These are phyloP conservation scores for Thecamonas trahens DNA, from an alignment of 78 protist genomes.

Conservation along the genomic window DNA sequence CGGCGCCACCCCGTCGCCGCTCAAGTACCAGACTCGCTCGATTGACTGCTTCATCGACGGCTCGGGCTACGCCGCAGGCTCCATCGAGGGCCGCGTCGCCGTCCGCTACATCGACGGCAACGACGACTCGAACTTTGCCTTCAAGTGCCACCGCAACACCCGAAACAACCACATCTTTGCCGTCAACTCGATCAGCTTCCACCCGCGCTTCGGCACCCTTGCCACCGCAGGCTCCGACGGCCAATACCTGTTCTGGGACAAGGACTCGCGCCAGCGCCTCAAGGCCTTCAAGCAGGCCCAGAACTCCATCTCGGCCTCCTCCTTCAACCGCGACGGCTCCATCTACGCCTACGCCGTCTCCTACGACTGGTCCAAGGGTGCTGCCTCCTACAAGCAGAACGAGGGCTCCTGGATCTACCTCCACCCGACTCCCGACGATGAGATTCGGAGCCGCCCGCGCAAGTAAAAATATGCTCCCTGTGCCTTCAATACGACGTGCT, in stretches of 20 bases:
- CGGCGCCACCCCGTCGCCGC: conserved; percentile 51
- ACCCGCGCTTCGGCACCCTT: conserved; percentile 74
- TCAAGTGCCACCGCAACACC: conserved; percentile 85
- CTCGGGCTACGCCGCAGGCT: conserved; percentile 78
- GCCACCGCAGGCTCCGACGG: conserved; percentile 89
- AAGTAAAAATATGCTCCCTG: too few species aligned
- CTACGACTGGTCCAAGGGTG: conserved; percentile 84
- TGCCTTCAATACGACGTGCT: too few species aligned
- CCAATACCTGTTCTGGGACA: conserved; percentile 74
- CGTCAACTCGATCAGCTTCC: conserved; percentile 71
- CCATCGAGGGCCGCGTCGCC: conserved; percentile 86
- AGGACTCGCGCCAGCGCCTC: conserved; percentile 53
- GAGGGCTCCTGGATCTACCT: too few species aligned
- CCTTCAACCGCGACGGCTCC: conserved; percentile 60
- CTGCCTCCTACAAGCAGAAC: too few species aligned
- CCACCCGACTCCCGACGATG: too few species aligned
- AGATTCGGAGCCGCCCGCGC: too few species aligned
- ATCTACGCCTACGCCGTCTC: conserved; percentile 78
- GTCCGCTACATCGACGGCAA: conserved; percentile 55
- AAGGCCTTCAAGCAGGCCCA: conserved; percentile 32
- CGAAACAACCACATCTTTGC: conserved; percentile 41
- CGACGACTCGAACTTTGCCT: conserved; percentile 52
- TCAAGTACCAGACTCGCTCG: conserved; percentile 67
- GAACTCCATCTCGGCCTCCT: conserved; percentile 40
- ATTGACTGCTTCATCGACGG: conserved; percentile 55